Percentiles rank a stretch among this genome's conserved stretches.
Conservation (phyloP, 202 grass and related monocot species). For the Dendrocalamus latiflorus region DNA sequence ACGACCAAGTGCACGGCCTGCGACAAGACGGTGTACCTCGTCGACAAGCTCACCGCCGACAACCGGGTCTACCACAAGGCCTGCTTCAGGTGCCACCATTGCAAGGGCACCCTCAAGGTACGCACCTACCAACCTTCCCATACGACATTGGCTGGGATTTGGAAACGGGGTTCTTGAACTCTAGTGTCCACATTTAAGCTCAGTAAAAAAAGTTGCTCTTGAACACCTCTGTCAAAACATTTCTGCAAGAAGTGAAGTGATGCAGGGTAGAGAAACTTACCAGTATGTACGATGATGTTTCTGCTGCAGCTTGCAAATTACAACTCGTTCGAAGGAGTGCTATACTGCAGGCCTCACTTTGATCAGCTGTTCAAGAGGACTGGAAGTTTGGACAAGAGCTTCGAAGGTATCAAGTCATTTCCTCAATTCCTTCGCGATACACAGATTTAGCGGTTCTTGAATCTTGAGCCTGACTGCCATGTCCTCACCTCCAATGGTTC, state of each 20-base stretch:
- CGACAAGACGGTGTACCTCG: conserved; percentile 91
- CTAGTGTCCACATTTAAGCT: background rate
- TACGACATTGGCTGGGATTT: background rate
- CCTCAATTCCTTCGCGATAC: background rate
- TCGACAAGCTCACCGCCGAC: conserved; percentile 96
- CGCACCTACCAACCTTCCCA: background rate
- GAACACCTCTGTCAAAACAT: background rate
- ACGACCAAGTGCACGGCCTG: conserved; percentile 91
- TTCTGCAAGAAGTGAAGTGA: background rate
- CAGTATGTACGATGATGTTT: background rate
- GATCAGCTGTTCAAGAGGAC: conserved; percentile 97
- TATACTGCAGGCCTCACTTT: conserved; percentile 97
- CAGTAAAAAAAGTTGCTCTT: background rate
- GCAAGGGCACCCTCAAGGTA: conserved; percentile 95
- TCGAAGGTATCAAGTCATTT: conserved; percentile 48
- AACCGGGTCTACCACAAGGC: conserved; percentile 95
- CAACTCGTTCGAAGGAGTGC: conserved; percentile 95
- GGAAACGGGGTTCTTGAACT: background rate
- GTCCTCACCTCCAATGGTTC: conserved; percentile 17
- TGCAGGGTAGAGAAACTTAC: background rate
- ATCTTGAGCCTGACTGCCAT: conserved; percentile 8
- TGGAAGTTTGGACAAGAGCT: conserved; percentile 96
- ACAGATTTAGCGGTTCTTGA: background rate
- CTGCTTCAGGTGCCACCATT: conserved; percentile 99
- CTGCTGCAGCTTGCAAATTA: conserved; percentile 74